A percentile compares a stretch with the other conserved stretches of the same genome.
Conservation (phyloP, 495 filamentous ascomycete genomes). For the Penicillium goetzii region DNA sequence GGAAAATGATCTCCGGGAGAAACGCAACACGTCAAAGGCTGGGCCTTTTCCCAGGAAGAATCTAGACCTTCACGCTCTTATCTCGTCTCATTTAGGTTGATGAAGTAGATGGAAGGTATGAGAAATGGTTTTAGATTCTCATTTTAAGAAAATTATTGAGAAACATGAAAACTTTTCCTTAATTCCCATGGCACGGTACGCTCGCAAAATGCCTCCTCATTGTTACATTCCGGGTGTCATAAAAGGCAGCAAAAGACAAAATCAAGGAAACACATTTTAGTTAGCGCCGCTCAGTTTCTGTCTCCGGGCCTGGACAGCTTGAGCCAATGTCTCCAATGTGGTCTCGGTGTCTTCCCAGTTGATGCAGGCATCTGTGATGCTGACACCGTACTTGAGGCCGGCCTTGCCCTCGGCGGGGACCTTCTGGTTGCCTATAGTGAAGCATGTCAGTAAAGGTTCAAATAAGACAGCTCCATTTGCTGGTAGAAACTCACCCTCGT, state of each 20-base stretch:
- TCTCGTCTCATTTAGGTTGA: neutral
- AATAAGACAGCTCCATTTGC: neutral
- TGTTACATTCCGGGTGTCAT: slow-evolving; percentile 18
- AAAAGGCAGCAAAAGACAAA: slow-evolving; percentile 17
- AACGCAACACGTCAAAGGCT: too few relatives aligned
- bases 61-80: too few relatives aligned
- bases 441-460: slow-evolving; percentile 7
- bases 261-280: slow-evolving; percentile 19
- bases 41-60: too few relatives aligned
- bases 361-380: slow-evolving; percentile 98
- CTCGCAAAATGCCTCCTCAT: slow-evolving; percentile 22
- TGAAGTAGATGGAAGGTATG: neutral
- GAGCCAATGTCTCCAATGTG: slow-evolving; percentile 77
- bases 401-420: slow-evolving; percentile 86
- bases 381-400: slow-evolving; percentile 91
- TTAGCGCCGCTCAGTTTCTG: slow-evolving; percentile 39
- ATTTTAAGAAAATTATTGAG: slow-evolving; percentile 10
- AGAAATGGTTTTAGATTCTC: neutral
- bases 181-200: slow-evolving; percentile 15
- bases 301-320: slow-evolving; percentile 67
- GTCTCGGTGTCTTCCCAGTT: slow-evolving; percentile 89
- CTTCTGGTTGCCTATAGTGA: slow-evolving; percentile 77
- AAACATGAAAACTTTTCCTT: slow-evolving; percentile 24
- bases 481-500: slow-evolving; percentile 66
- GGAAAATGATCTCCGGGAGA: too few relatives aligned